Conservation (phyloP, 495 filamentous ascomycete species). For the Pyrenopolyporus hunteri region DNA sequence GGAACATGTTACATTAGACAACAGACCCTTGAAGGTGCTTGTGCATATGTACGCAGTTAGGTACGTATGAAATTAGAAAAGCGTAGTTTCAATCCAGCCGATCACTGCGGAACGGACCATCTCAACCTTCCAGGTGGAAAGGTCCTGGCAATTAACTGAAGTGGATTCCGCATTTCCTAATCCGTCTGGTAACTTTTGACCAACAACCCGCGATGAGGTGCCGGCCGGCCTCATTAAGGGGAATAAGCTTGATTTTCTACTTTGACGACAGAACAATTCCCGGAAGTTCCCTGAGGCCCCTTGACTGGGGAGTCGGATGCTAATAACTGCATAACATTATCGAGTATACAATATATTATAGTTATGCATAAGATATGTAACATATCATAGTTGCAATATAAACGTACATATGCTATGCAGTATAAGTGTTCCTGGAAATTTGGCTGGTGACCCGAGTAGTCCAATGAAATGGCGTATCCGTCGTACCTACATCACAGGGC, state of each 20-base stretch:
- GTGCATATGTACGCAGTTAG: background rate
- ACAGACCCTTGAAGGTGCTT: background rate
- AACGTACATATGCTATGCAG: no score
- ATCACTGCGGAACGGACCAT: slow-evolving; percentile 37
- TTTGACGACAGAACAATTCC: background rate
- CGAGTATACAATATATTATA: background rate
- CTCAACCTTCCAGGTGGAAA: slow-evolving; percentile 16
- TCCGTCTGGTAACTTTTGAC: background rate
- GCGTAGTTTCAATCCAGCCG: slow-evolving; percentile 30
- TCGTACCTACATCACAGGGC: slow-evolving; percentile 9
- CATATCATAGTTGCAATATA: no score
- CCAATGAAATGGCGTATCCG: background rate
- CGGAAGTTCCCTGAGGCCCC: background rate
- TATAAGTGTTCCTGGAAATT: slow-evolving; percentile 2
- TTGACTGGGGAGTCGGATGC: background rate
- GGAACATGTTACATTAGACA: background rate
- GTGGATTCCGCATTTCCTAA: slow-evolving; percentile 16
- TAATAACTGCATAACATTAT: slow-evolving; percentile 1
- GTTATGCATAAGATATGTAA: slow-evolving; percentile 4
- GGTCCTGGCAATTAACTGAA: slow-evolving; percentile 10
- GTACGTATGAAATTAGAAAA: slow-evolving; percentile 20
- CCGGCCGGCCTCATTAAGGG: background rate
- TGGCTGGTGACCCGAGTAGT: background rate
- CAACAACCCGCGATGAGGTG: background rate
- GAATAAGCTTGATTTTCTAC: background rate